phyloP scores from a whole-genome alignment of 2,329 filamentous ascomycete species.

The Ascochyta viciae-villosae region DNA sequence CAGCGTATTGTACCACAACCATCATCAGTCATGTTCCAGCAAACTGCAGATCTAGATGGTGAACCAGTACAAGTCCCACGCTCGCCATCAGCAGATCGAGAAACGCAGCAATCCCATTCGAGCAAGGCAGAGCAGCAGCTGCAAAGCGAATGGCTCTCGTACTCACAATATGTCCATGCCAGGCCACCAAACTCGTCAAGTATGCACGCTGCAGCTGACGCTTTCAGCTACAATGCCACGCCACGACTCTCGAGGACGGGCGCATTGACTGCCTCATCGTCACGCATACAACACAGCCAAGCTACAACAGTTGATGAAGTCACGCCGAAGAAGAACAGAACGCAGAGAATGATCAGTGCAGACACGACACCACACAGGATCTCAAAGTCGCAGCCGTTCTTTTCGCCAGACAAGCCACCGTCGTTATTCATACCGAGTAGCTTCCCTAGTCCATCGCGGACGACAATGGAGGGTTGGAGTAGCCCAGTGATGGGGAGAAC shows the following conservation, averaged over 20 bases:
- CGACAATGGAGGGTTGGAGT: slow-evolving; percentile 31
- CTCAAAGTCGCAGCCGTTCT: slow-evolving; percentile 25
- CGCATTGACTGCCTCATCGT: neutral
- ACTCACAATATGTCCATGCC: slow-evolving; percentile 40
- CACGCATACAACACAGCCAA: slow-evolving; percentile 31
- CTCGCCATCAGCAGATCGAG: slow-evolving; percentile 29
- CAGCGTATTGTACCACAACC: slow-evolving; percentile 1
- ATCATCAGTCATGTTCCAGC: slow-evolving; percentile 12
- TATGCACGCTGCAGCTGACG: slow-evolving; percentile 35
- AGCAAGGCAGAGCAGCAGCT: slow-evolving; percentile 45
- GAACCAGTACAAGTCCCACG: slow-evolving; percentile 32
- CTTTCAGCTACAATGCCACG: slow-evolving; percentile 38
- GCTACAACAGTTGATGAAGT: slow-evolving; percentile 44
- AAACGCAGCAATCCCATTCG: slow-evolving; percentile 38
- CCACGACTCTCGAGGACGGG: slow-evolving; percentile 13
- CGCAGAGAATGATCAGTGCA: slow-evolving; percentile 20
- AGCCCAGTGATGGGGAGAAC: slow-evolving; percentile 29
- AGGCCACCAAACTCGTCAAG: slow-evolving; percentile 32
- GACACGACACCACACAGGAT: slow-evolving; percentile 33
- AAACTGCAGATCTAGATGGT: slow-evolving; percentile 27
- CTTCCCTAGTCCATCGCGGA: slow-evolving; percentile 39
- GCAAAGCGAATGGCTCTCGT: slow-evolving; percentile 39
- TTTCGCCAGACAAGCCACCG: slow-evolving; percentile 37
- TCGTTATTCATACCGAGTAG: slow-evolving; percentile 44
- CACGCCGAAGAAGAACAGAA: slow-evolving; percentile 28